These are phyloP conservation scores for Arabidopsis suecica DNA, from an alignment of 345 rosid genomes.

Conservation along the genomic window DNA sequence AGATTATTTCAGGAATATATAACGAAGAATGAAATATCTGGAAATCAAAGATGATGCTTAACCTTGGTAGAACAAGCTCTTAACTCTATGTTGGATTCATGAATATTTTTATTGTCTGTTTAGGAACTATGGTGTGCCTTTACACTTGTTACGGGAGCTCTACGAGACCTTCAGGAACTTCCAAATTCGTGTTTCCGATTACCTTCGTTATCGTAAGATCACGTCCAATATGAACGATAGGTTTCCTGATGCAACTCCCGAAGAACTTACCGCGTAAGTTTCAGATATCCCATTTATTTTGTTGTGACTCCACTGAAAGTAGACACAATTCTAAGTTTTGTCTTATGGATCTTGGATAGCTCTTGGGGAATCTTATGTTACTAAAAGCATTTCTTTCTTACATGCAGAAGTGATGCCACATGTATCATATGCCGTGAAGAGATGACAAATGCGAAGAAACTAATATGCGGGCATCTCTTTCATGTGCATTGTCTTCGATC, in stretches of 20 bases:
- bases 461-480: slow-evolving; percentile 93
- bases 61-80: slow-evolving; percentile 14
- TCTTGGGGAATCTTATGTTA: slow-evolving; percentile 16
- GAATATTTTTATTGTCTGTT: slow-evolving; percentile 8
- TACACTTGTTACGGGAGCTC: slow-evolving; percentile 95
- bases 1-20: not conserved
- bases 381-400: slow-evolving; percentile 27
- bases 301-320: slow-evolving; percentile 2
- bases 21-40: not conserved
- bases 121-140: slow-evolving; percentile 97
- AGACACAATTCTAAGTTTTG: not conserved
- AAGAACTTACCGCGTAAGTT: slow-evolving; percentile 88
- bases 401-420: slow-evolving; percentile 87
- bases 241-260: slow-evolving; percentile 94
- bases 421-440: slow-evolving; percentile 99
- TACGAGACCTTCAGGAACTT: slow-evolving; percentile 98
- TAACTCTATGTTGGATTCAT: not conserved
- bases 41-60: slow-evolving; percentile 4
- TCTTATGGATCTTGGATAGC: slow-evolving; percentile 8
- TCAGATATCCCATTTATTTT: slow-evolving; percentile 4
- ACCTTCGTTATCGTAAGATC: slow-evolving; percentile 85
- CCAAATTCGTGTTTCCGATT: slow-evolving; percentile 91
- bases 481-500: slow-evolving; percentile 98
- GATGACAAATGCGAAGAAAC: slow-evolving; percentile 94
- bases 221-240: slow-evolving; percentile 97